Conservation (phyloP, 2,329 filamentous ascomycete species). For the Colletotrichum magnum region DNA sequence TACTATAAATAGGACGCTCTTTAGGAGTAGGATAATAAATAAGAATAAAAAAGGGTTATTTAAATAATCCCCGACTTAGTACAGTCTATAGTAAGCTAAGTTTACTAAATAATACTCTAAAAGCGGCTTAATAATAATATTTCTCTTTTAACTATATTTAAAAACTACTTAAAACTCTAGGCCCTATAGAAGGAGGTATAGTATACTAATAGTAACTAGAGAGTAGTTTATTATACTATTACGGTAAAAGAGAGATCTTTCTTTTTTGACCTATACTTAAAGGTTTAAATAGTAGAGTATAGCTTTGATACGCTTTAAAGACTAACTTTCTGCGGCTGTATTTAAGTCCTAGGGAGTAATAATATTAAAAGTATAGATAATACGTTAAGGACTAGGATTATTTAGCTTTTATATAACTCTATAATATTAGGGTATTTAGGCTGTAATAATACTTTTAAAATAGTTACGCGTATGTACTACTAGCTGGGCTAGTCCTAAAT, state of each 20-base stretch:
- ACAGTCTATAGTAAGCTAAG: not conserved
- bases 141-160: too few species aligned
- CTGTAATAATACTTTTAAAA: conserved; percentile 11
- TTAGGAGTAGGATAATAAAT: not conserved
- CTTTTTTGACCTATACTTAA: conserved; percentile 3
- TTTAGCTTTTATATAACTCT: conserved; percentile 7
- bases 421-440: conserved; percentile 9
- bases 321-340: conserved; percentile 5
- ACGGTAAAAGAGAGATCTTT: not conserved
- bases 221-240: not conserved
- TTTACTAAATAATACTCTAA: not conserved
- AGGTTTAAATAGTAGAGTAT: conserved; percentile 12
- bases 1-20: conserved; percentile 18
- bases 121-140: too few species aligned
- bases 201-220: not conserved
- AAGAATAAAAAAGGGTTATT: not conserved
- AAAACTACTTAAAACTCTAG: not conserved
- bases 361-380: not conserved
- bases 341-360: not conserved
- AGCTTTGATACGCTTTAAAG: conserved; percentile 10
- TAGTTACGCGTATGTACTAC: not conserved
- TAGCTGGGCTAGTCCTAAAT: not conserved
- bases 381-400: not conserved
- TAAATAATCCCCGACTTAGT: conserved; percentile 3
- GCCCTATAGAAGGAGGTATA: not conserved